Percentiles rank a stretch among this genome's conserved stretches.
Conservation (phyloP, 371 early-diverging fungal genomes). For the Syncephalis fuscata region DNA sequence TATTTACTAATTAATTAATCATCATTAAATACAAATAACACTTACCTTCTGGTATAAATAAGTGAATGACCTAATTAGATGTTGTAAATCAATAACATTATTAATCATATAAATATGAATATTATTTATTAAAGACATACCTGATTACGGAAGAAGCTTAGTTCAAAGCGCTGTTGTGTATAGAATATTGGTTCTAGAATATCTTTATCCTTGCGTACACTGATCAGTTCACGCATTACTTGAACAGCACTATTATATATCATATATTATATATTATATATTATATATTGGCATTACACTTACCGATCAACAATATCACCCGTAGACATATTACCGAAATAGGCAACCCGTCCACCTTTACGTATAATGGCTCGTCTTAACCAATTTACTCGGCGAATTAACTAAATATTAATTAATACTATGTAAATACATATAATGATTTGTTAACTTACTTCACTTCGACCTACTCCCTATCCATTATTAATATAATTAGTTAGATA, state of each 20-base stretch:
- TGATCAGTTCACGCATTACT: slow-evolving; percentile 63
- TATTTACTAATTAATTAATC: background rate
- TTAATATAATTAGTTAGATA: too few relatives aligned
- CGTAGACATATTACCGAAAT: slow-evolving; percentile 55
- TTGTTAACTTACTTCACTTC: slow-evolving; percentile 29
- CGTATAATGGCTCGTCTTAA: slow-evolving; percentile 40
- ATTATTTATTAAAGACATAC: slow-evolving; percentile 7
- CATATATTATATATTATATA: slow-evolving; percentile 1
- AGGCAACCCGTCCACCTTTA: slow-evolving; percentile 70
- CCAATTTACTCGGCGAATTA: slow-evolving; percentile 70
- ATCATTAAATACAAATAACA: slow-evolving; percentile 1
- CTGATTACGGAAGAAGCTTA: slow-evolving; percentile 74
- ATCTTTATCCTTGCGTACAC: slow-evolving; percentile 37
- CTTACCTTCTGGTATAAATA: slow-evolving; percentile 58
- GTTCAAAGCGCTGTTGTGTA: slow-evolving; percentile 69
- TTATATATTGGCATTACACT: background rate
- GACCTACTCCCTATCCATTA: slow-evolving; percentile 43
- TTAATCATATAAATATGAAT: background rate
- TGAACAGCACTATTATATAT: slow-evolving; percentile 29
- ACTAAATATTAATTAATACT: slow-evolving; percentile 1
- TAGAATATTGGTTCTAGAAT: slow-evolving; percentile 78
- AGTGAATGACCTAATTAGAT: slow-evolving; percentile 34
- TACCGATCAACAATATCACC: slow-evolving; percentile 44
- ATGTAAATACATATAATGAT: too few relatives aligned
- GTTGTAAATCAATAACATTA: too few relatives aligned